Base-by-base conservation (phyloP, 768 basidiomycete species). In the Galerina sulciceps region DNA sequence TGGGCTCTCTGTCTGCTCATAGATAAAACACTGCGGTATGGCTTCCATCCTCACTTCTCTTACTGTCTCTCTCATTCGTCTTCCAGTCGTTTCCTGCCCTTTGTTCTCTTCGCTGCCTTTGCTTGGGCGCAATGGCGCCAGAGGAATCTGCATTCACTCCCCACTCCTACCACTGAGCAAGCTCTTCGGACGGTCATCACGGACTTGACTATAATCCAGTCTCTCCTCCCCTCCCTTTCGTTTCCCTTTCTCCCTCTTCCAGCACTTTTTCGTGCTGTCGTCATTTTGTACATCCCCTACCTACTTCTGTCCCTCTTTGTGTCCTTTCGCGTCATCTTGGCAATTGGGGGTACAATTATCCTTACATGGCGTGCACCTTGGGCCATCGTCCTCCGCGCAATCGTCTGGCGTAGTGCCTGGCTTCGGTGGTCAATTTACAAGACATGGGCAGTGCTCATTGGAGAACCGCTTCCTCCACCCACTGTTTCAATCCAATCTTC, bases 1-100 rank as follows among this genome's bases (percentile, higher is more conserved):
- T 96, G 93, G 91, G 83, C 82, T 0, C 22, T 86, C 17, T 93
- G 91, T 75, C 76, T 95, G 55, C 78, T 89, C 44, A 72, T 81
- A 1, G 78, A 80, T 14, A 71, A 73, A 35, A 73, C 71, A 10
- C 73, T 93, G 63, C 66, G 65, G 69, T 68, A 40, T 34, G 62
- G 57, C 60, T 36, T 62, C 53, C 38, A 41, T 58, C 60, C 31
- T 70, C n/a, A 48, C 57, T 18, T 31, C 48, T 17, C 40, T n/a
- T 55, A 10, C 40, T 55, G 2, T 62, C 23, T 46, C 49, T 2
- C 23, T 56, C 22, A 17, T 58, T n/a, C 17, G 50, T 26, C n/a
- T 44, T 20, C 49, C 65, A 89, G 88, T 59, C 85, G 84, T 64
- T 76, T 85, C 34, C 72, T 92, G 10, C 90, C 91, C 13, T 20